These are phyloP conservation scores for Dacryopinax primogenitus DNA, from an alignment of 768 basidiomycete genomes.

Conservation along the genomic window DNA sequence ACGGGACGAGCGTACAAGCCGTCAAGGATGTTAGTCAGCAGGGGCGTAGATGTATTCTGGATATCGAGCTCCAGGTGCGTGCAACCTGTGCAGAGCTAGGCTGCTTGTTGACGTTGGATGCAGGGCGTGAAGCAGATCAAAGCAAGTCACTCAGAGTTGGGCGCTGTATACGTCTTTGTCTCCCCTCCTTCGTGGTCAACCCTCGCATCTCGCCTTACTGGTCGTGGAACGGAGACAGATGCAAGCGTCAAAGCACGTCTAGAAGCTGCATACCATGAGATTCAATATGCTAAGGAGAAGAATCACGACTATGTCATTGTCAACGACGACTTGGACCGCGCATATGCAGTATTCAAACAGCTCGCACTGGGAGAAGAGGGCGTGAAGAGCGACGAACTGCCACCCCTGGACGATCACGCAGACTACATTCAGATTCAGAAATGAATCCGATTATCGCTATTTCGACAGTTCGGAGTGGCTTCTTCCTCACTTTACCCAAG, in stretches of 20 bases:
- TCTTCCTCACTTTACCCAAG: no score
- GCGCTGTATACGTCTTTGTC: constrained; percentile 84
- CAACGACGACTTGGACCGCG: constrained; percentile 77
- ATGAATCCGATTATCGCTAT: no score
- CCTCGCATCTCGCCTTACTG: constrained; percentile 55
- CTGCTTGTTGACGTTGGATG: constrained; percentile 9
- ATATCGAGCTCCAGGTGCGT: constrained; percentile 88
- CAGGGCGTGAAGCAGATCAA: constrained; percentile 92
- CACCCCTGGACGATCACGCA: constrained; percentile 29
- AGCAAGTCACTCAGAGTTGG: constrained; percentile 45
- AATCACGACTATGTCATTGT: constrained; percentile 75
- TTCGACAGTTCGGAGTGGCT: no score
- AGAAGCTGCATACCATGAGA: constrained; percentile 61
- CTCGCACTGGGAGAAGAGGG: constrained; percentile 56
- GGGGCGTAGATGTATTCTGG: constrained; percentile 77
- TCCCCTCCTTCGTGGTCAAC: constrained; percentile 69
- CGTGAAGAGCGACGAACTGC: constrained; percentile 49
- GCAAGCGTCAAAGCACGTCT: constrained; percentile 61
- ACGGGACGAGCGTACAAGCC: constrained; percentile 79
- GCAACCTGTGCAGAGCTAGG: constrained; percentile 3
- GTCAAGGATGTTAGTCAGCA: constrained; percentile 52
- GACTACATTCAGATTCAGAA: constrained; percentile 3
- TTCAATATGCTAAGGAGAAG: constrained; percentile 68
- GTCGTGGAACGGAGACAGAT: constrained; percentile 75
- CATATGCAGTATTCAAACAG: constrained; percentile 62